Base-by-base conservation (phyloP, 768 basidiomycete genomes). In the Hygrophoropsis aurantiaca region DNA sequence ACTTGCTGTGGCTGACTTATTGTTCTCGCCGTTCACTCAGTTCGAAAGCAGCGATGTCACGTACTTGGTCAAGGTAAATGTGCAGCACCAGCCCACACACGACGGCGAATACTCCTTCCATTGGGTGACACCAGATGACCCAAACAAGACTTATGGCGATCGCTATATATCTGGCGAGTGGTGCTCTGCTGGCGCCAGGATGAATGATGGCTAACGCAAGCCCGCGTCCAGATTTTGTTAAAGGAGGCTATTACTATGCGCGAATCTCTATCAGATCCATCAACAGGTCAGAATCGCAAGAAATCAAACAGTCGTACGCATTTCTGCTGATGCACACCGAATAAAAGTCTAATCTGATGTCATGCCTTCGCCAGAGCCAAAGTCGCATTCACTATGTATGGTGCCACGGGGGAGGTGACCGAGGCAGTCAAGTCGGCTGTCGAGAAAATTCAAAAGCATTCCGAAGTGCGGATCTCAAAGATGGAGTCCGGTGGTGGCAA, bases 121-220 rank as follows among this genome's bases (percentile, higher is more conserved):
- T 24, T 40, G 38, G 38, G 6, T 19, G 19, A 20, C 10, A 6
- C 38, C 38, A 13, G n/a, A 3, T 16, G 20, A 40, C 38, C 38
- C 38, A 40, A 40, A 40, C 38, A 40, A 19, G 19, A 40, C 38
- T 4, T 40, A 40, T 40, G 38, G 38, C 38, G 38, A 40, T 40
- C 38, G 38, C 13, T 40, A 20, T 24, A 40, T 40, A 11, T 19
- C 38, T 40, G 38, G 38, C 18, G 4, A 40, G 18, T 40, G 5
- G 5, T 9, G 19, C n/a, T 24, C 6, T 40, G 38, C 38, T 19
- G 16, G 38, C 38, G 18, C 18, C 3, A 40, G 13, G 38, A 8
- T 30, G 13, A 19, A 8, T 30, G 27, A 30, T 30, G 27, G 27
- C 27, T 30, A 30, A 30, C 27, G 27, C 27, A n/a, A n/a, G n/a